Base-by-base conservation (phyloP, 768 basidiomycete species). In the Chalciporus sphaerocephalus region DNA sequence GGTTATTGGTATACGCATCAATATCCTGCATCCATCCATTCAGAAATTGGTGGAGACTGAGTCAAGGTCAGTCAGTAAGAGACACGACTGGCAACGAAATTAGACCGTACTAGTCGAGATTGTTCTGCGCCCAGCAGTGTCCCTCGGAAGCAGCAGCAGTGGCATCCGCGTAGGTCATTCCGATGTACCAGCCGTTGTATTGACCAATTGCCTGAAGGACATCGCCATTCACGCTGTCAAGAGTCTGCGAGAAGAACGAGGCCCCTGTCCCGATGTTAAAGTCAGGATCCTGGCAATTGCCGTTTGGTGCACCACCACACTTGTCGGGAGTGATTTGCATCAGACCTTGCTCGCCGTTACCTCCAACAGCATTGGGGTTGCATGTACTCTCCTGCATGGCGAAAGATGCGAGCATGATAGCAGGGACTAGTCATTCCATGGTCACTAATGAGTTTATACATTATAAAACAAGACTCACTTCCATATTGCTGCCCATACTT, bases 381-480 rank as follows among this genome's bases (percentile, higher is more conserved):
- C 92, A 95, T 30, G 70, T 70, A 24, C 79, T 81, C 62, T 95
- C 93, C 62, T 94, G 91, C 83, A 95, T 85, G 24, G 91, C 90
- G 53, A 95, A 85, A 0, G 90, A 76, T 2, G 91, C 92, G 28
- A 94, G 64, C 52, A 94, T 69, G 60, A 92, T 88, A 7, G 88
- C 61, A 20, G 85, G 86, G 23, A 92, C 75, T 74, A 36, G 23
- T 22, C 12, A 42, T 40, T 5, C 17, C 15, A n/a, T 30, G 10
- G n/a, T 47, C 42, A 12, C 8, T 37, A 18, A 22, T 25, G 22
- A n/a, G 17, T 24, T 1, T 16, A 47, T 37, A 34, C 17, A 21
- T 16, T 20, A 37, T n/a, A 23, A 22, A 50, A 15, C 9, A 39
- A 22, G 18, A 68, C 74, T 41, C 38, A 74, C 74, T 45, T 44